phyloP scores from a whole-genome alignment of 441 rosid species.

The Syzygium malaccense region DNA sequence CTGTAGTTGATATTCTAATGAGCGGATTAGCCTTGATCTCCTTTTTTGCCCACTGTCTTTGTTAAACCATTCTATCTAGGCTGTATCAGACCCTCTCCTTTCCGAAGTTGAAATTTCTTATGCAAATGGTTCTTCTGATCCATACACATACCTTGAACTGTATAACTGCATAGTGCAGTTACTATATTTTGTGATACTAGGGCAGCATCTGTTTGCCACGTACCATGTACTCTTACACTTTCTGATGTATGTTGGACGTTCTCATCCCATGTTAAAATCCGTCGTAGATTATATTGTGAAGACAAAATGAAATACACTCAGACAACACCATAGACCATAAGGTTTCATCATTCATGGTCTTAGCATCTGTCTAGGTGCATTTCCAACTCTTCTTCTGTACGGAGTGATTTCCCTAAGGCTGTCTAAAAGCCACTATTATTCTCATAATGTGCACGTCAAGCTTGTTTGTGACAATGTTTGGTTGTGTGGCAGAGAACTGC shows the following conservation, averaged over 20 bases:
- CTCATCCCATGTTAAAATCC: background rate
- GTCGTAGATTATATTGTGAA: background rate
- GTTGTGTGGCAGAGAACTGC: conserved; percentile 37
- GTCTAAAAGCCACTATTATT: background rate
- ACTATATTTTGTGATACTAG: background rate
- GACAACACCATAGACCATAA: background rate
- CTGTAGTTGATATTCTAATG: background rate
- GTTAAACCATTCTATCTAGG: background rate
- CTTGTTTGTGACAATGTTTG: background rate
- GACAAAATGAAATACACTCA: background rate
- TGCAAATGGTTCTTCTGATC: background rate
- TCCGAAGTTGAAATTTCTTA: background rate
- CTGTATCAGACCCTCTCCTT: background rate
- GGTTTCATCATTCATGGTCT: background rate
- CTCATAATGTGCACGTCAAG: background rate
- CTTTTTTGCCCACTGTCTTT: background rate
- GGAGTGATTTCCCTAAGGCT: background rate
- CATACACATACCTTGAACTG: background rate
- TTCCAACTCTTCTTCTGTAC: background rate
- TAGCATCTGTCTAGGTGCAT: background rate
- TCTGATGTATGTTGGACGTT: background rate
- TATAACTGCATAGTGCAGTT: background rate
- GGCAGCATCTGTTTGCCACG: background rate
- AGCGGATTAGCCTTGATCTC: background rate
- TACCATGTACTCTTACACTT: background rate